phyloP scores from a whole-genome alignment of 192 early-diverging fungal genomes.

The Coemansia javaensis region DNA sequence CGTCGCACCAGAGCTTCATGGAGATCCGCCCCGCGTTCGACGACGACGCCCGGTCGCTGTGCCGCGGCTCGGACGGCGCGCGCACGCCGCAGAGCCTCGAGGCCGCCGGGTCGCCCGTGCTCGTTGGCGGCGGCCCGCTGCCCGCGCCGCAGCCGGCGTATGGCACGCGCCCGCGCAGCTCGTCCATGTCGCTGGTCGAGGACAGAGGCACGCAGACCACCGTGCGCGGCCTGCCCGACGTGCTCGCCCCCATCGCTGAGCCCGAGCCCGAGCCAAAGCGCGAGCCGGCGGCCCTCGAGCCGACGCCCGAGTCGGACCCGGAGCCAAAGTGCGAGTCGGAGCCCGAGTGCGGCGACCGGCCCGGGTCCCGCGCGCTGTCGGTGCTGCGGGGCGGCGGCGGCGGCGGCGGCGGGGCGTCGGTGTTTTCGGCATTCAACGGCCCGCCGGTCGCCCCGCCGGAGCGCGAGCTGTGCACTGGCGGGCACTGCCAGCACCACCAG shows the following conservation, averaged over 20 bases:
- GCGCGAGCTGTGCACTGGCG: neutral
- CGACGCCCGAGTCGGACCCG: too few relatives aligned
- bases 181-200: conserved; percentile 37
- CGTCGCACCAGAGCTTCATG: conserved; percentile 32
- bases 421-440: conserved; percentile 43
- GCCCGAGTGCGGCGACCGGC: conserved; percentile 5
- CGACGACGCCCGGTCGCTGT: conserved; percentile 4
- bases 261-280: too few relatives aligned
- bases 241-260: conserved; percentile 3
- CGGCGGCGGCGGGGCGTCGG: conserved; percentile 1
- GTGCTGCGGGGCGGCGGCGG: conserved; percentile 46
- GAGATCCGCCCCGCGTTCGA: conserved; percentile 44
- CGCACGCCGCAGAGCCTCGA: conserved; percentile 29
- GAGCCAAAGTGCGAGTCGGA: conserved; percentile 2
- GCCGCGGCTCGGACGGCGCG: conserved; percentile 4
- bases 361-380: conserved; percentile 12
- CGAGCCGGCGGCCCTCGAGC: conserved; percentile 1
- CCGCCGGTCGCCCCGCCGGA: conserved; percentile 46
- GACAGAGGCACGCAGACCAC: conserved; percentile 48
- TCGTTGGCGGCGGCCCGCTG: conserved; percentile 30
- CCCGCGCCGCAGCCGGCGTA: neutral
- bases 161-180: conserved; percentile 25
- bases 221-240: conserved; percentile 36
- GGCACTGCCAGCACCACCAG: conserved; percentile 3
- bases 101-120: conserved; percentile 15